A percentile compares a stretch with the other conserved stretches of the same genome.
These are phyloP conservation scores for Calocybe gambosa DNA, from an alignment of 1,284 basidiomycete genomes.

Conservation along the genomic window DNA sequence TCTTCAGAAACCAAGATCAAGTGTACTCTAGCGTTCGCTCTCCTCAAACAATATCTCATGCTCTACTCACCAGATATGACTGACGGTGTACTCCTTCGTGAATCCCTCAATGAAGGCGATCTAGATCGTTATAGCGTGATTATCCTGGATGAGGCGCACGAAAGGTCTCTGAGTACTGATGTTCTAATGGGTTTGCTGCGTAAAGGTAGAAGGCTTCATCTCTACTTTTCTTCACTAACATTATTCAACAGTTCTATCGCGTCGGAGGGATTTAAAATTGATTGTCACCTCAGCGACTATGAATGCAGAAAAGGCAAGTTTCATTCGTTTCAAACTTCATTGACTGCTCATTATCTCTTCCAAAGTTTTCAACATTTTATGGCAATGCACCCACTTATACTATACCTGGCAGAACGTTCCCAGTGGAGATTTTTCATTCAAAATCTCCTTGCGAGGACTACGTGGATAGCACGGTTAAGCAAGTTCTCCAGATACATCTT, in stretches of 20 bases:
- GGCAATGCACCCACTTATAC: slow-evolving; percentile 94
- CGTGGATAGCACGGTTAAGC: slow-evolving; percentile 96
- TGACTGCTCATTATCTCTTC: neutral
- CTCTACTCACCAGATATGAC: slow-evolving; percentile 76
- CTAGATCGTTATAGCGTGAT: slow-evolving; percentile 93
- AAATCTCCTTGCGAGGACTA: slow-evolving; percentile 99
- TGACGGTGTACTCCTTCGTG: slow-evolving; percentile 92
- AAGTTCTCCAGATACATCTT: slow-evolving; percentile 94
- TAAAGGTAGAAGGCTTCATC: slow-evolving; percentile 62
- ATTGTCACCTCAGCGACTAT: slow-evolving; percentile 99
- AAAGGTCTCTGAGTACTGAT: slow-evolving; percentile 92
- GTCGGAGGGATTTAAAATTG: slow-evolving; percentile 88
- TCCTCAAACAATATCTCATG: slow-evolving; percentile 6
- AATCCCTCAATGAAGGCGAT: slow-evolving; percentile 94
- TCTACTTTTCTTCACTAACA: slow-evolving; percentile 6
- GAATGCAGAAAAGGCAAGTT: slow-evolving; percentile 89
- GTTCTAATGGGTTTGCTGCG: slow-evolving; percentile 93
- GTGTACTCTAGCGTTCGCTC: slow-evolving; percentile 45
- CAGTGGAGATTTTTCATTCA: slow-evolving; percentile 92
- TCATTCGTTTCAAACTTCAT: neutral
- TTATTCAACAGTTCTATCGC: slow-evolving; percentile 71
- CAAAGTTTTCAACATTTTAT: slow-evolving; percentile 89
- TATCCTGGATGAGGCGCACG: slow-evolving; percentile 96
- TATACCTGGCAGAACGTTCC: slow-evolving; percentile 97
- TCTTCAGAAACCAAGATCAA: slow-evolving; percentile 91